Conservation (phyloP, 163 green algal species). For the Scenedesmus sp. region DNA sequence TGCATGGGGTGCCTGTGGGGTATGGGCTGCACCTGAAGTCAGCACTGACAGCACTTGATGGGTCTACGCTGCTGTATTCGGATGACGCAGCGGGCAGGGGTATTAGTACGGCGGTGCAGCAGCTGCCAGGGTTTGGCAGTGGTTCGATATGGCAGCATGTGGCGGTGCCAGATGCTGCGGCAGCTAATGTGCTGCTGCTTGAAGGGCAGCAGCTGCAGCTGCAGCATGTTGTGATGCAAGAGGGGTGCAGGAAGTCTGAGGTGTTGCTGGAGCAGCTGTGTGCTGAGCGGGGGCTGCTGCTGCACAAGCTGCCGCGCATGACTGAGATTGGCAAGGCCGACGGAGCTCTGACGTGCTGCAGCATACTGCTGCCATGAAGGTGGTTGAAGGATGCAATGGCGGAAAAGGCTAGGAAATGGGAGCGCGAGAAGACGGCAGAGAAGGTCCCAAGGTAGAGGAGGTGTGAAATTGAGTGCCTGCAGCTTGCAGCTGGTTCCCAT, state of each 20-base stretch:
- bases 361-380: conserved; percentile 54
- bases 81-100: conserved; percentile 41
- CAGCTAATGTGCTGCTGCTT: conserved; percentile 57
- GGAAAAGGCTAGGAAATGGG: too few relatives aligned
- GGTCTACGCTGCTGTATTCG: conserved; percentile 48
- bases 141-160: conserved; percentile 3
- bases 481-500: too few relatives aligned
- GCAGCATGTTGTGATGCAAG: conserved; percentile 54
- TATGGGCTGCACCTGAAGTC: conserved; percentile 61
- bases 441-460: too few relatives aligned
- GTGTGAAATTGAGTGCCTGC: too few relatives aligned
- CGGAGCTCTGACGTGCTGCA: conserved; percentile 68
- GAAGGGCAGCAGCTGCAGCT: not conserved
- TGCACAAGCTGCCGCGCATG: conserved; percentile 58
- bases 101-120: not conserved
- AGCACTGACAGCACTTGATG: conserved; percentile 48
- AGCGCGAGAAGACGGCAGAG: too few relatives aligned
- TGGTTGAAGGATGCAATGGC: not conserved
- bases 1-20: conserved; percentile 48
- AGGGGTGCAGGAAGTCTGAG: conserved; percentile 46
- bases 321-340: conserved; percentile 66
- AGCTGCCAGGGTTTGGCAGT: conserved; percentile 1
- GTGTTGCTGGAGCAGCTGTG: conserved; percentile 51
- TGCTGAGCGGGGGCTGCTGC: conserved; percentile 39
- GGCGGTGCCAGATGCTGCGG: conserved; percentile 50